Conservation (phyloP, 306 rosid genomes). For the Prunus mongolica region DNA sequence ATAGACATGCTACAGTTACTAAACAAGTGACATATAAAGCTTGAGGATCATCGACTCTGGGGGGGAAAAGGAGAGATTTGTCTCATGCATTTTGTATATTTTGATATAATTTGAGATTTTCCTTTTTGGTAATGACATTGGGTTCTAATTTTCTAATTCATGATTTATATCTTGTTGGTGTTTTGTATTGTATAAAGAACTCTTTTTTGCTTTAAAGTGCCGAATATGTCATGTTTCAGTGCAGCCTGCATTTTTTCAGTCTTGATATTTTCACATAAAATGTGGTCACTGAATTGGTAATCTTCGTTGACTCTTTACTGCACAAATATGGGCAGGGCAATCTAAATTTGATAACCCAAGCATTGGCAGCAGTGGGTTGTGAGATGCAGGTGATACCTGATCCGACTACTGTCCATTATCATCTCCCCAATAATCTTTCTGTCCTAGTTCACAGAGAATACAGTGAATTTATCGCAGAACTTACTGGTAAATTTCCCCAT, state of each 20-base stretch:
- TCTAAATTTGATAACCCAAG: constrained; percentile 94
- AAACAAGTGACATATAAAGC: background rate
- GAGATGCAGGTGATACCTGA: constrained; percentile 86
- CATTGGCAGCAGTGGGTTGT: constrained; percentile 91
- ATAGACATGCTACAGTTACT: background rate
- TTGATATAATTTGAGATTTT: background rate
- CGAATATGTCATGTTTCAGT: background rate
- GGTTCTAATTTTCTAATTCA: background rate
- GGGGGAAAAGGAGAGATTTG: background rate
- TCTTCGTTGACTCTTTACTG: constrained; percentile 13
- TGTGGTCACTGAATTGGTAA: constrained; percentile 16
- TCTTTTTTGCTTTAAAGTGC: background rate
- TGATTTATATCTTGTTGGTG: background rate
- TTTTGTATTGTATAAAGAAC: background rate
- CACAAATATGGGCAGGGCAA: constrained; percentile 67
- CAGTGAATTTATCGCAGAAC: constrained; percentile 62
- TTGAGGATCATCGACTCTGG: background rate
- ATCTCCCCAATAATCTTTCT: constrained; percentile 72
- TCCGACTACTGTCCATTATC: constrained; percentile 95
- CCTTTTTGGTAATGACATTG: background rate
- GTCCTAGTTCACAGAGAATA: constrained; percentile 82
- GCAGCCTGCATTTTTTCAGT: background rate
- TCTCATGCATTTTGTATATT: background rate
- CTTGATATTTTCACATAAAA: background rate
- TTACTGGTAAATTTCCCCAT: constrained; percentile 63